Conservation (phyloP, 257 asterid genomes). For the Oldenlandia corymbosa region DNA sequence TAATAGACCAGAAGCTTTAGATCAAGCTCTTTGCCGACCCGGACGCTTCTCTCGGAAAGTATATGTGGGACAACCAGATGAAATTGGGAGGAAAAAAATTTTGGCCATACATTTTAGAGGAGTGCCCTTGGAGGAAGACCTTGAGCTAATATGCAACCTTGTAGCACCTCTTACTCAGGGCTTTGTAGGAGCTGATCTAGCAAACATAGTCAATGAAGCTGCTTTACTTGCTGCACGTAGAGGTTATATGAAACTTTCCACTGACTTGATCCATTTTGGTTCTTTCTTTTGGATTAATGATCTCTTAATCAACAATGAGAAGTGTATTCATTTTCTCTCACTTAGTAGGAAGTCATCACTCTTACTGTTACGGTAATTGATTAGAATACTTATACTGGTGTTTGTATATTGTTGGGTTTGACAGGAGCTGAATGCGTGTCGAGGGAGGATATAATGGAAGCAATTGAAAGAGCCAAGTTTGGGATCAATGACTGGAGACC, state of each 20-base stretch:
- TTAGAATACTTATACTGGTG: neutral
- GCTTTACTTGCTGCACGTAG: conserved; percentile 96
- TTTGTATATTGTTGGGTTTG: neutral
- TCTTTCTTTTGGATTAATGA: neutral
- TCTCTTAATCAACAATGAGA: neutral
- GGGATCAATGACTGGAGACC: conserved; percentile 63
- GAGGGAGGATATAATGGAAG: conserved; percentile 91
- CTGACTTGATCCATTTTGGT: neutral
- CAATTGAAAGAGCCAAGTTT: conserved; percentile 84
- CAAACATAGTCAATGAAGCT: conserved; percentile 87
- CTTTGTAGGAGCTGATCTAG: conserved; percentile 93
- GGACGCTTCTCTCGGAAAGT: conserved; percentile 97
- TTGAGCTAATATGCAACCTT: conserved; percentile 60
- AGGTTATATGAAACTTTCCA: conserved; percentile 44
- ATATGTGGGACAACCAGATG: conserved; percentile 91
- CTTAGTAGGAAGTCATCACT: too few species aligned
- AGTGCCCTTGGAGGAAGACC: conserved; percentile 85
- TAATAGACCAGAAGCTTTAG: conserved; percentile 93
- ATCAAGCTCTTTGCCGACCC: conserved; percentile 93
- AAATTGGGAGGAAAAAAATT: conserved; percentile 86
- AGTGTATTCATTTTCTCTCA: too few species aligned
- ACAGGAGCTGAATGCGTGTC: conserved; percentile 76
- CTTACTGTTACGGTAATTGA: neutral
- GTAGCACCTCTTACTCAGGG: conserved; percentile 93
- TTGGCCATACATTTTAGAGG: conserved; percentile 85